Base-by-base conservation (phyloP, 2,329 filamentous ascomycete genomes). In the Zymoseptoria pseudotritici region DNA sequence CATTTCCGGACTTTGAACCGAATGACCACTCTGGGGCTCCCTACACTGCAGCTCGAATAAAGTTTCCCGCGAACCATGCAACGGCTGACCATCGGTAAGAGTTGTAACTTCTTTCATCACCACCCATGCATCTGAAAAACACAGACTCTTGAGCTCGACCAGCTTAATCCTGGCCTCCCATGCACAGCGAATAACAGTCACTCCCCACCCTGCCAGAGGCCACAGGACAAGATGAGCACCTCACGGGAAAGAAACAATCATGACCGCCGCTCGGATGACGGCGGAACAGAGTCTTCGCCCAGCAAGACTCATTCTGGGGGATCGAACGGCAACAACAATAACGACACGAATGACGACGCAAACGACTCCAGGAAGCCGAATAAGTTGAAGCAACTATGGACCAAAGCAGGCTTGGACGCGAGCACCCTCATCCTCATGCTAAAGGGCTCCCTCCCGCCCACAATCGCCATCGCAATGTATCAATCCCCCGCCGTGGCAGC, bases 401-500 rank as follows among this genome's bases (percentile, higher is more conserved):
- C 56, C 24, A 72, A 72, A 54, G 53, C 67, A 22, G 70, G 65
- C 13, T 62, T 74, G 54, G 71, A 74, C 57, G 52, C 63, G n/a
- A 62, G 56, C 20, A 73, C 71, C 1, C 53, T 73, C 17, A 62
- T 66, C 57, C 60, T 70, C 52, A 72, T 72, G 70, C 65, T 72
- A 60, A 74, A 73, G 56, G 72, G 71, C 55, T 71, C 69, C 19
- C 54, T 74, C 11, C 69, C 71, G 20, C 72, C 72, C 1, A 72
- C 68, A 1, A 70, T 74, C 50, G 68, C 65, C 24, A 65, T 74
- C 49, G 71, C 72, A 8, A 69, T 69, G 60, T 73, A 69, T 56
- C 84, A 85, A 68, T 74, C 79, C 0, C 66, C 72, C 13, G 61
- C 71, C 1, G 76, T 86, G 24, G 78, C 81, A 26, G 66, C 66